Percentiles rank a stretch among this genome's conserved stretches.
phyloP scores from a whole-genome alignment of 257 asterid species.

The Nicotiana tabacum region DNA sequence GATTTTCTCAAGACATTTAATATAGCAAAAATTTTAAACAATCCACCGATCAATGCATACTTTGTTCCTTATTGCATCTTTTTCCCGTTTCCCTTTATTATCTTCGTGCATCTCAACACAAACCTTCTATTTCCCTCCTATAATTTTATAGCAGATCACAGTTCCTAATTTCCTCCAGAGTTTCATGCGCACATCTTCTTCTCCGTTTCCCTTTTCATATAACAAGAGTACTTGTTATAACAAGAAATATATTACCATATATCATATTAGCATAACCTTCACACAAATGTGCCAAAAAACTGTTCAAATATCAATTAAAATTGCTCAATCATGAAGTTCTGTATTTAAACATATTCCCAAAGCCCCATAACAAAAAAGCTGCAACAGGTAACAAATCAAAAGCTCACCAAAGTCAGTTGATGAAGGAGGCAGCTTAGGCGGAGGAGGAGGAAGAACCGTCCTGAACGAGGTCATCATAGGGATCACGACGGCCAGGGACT shows the following conservation, averaged over 20 bases:
- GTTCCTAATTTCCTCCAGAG: not conserved
- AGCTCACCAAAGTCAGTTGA: not conserved
- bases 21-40: not conserved
- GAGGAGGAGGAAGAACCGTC: conserved; percentile 24
- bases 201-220: not conserved
- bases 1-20: not conserved
- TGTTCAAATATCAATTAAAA: too few species aligned
- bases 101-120: not conserved
- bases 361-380: not conserved
- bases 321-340: too few species aligned
- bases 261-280: too few species aligned
- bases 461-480: conserved; percentile 63
- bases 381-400: not conserved
- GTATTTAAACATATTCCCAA: too few species aligned
- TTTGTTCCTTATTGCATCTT: not conserved
- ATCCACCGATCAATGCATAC: not conserved
- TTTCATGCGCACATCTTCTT: not conserved
- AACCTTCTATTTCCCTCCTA: not conserved
- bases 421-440: too few species aligned
- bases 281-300: too few species aligned
- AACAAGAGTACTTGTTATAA: too few species aligned
- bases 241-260: too few species aligned
- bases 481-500: conserved; percentile 79
- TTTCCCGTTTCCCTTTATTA: not conserved
- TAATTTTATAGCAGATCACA: not conserved